Conservation (phyloP, 2,329 filamentous ascomycete genomes). For the Sarocladium brachiariae region DNA sequence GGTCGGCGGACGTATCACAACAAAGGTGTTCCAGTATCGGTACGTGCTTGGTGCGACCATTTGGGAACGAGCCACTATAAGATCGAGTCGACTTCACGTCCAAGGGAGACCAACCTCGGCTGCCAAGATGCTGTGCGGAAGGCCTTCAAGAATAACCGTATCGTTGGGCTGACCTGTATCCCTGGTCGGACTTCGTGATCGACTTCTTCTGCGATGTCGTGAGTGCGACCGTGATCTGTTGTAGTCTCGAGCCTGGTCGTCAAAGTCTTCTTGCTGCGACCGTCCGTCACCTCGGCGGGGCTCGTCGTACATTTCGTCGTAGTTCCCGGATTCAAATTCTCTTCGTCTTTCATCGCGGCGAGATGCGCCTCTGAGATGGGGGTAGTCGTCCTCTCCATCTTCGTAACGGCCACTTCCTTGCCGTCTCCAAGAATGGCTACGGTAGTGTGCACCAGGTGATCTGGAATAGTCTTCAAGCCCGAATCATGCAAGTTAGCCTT, state of each 20-base stretch:
- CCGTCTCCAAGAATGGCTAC: constrained; percentile 23
- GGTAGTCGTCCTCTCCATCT: constrained; percentile 15
- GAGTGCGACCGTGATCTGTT: constrained; percentile 20
- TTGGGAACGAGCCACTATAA: background rate
- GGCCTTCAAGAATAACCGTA: constrained; percentile 48
- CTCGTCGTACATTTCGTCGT: constrained; percentile 33
- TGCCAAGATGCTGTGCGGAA: constrained; percentile 41
- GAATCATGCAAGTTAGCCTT: constrained; percentile 37
- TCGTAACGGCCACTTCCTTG: constrained; percentile 15
- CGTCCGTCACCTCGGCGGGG: constrained; percentile 11
- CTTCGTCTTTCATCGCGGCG: constrained; percentile 12
- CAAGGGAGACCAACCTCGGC: constrained; percentile 39
- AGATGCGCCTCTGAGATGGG: constrained; percentile 16
- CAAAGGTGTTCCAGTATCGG: background rate
- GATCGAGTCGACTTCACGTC: constrained; percentile 9
- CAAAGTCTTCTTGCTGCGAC: constrained; percentile 15
- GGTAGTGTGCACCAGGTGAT: constrained; percentile 33
- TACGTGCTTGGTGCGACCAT: background rate
- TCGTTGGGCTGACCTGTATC: constrained; percentile 38
- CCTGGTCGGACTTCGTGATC: constrained; percentile 27
- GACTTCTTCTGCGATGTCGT: constrained; percentile 21
- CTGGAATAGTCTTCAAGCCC: constrained; percentile 36
- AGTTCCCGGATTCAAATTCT: constrained; percentile 16
- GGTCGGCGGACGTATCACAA: background rate
- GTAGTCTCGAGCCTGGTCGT: constrained; percentile 15